Conservation (phyloP, 805 yeast genomes). For the Monosporozyma unispora region DNA sequence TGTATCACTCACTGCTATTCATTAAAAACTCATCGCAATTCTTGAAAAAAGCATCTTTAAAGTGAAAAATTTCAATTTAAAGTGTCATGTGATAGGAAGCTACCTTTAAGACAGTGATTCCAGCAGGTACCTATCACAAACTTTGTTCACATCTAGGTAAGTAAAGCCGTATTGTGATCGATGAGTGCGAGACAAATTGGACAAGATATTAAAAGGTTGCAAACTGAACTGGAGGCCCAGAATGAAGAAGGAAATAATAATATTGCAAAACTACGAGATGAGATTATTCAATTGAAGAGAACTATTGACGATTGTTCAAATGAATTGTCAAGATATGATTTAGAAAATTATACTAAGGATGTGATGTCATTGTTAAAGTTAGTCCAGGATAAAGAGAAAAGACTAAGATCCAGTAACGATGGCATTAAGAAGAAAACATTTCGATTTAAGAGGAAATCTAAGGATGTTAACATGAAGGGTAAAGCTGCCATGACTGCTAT, state of each 20-base stretch:
- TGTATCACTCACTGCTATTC: neutral
- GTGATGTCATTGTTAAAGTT: conserved; percentile 11
- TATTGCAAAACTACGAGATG: neutral
- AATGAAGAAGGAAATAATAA: neutral
- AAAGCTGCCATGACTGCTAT: neutral
- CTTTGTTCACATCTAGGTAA: no score
- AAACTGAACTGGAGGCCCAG: neutral
- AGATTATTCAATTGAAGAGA: conserved; percentile 8
- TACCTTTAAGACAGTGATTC: no score
- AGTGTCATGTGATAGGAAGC: neutral
- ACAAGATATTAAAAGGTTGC: conserved; percentile 3
- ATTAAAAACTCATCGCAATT: neutral
- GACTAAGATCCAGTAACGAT: neutral
- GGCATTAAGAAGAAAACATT: neutral
- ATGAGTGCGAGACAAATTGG: conserved; percentile 3
- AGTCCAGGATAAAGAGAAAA: conserved; percentile 4
- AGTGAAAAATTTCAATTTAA: neutral
- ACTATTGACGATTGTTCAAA: conserved; percentile 8
- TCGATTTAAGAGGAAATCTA: conserved; percentile 3
- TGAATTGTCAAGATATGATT: conserved; percentile 14
- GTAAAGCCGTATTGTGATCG: conserved; percentile 1
- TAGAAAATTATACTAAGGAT: conserved; percentile 10
- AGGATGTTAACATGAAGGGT: neutral
- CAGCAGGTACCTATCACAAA: no score
- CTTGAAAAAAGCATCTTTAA: neutral